Evolutionary conservation across 1,284 basidiomycete species (phyloP), one percentile per base, ranked within the genome.

Genomic region (Ustilago lituana): DNA sequence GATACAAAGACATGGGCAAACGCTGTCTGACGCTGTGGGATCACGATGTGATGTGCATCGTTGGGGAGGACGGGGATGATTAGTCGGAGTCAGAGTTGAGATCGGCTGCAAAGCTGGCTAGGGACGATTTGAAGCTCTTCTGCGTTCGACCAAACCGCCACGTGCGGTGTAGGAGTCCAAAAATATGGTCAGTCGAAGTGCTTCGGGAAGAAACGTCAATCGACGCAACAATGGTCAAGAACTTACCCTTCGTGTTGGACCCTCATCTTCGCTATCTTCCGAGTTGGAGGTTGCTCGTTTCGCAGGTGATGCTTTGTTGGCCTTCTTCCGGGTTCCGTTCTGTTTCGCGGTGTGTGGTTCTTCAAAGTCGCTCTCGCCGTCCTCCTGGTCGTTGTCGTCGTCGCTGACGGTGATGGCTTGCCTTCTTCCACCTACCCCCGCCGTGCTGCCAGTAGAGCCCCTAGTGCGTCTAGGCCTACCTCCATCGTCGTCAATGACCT

Each of bases 71-170:
- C n/a, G n/a, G n/a, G n/a, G n/a, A n/a, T n/a, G n/a, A n/a, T 46
- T 27, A 71, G 19, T 71, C 63, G 7, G 63, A 71, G 17, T 67
- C 68, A 5, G 63, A 67, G 36, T 67, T 71, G 52, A 71, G 59
- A 22, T 56, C 68, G 5, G 68, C 63, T 9, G 53, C 68, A 27
- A 67, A 71, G 59, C 63, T 67, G 6, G 68, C 68, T 5, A 71
- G 49, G 3, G 63, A 71, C 5, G 59, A 62, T 24, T 67, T 66
- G 52, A 71, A 70, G 36, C 24, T 51, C 39, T 60, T 56, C 49
- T 59, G 50, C 14, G n/a, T n/a, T 26, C 23, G 4, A 14, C 8
- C 6, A n/a, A 38, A 10, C 10, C n/a, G 23, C 24, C 26, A 43
- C 14, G 31, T 1, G 12, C 10, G 35, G 26, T 32, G 5, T 20